Percentiles rank a stretch among this genome's conserved stretches.
Conservation (phyloP, 129 eudicot species). For the Mikania micrantha region DNA sequence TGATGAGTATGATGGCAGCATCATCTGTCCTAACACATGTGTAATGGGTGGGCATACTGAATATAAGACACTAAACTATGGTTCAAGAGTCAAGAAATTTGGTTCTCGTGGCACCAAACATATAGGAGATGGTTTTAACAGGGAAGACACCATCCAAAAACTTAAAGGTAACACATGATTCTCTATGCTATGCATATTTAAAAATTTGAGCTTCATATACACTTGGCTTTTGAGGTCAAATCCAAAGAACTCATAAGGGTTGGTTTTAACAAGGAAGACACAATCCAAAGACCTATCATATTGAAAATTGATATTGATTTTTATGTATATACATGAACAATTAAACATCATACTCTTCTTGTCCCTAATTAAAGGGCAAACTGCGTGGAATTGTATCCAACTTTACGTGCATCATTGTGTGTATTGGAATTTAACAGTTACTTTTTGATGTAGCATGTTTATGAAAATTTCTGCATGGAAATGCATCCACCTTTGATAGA, state of each 20-base stretch:
- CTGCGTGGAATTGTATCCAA: neutral
- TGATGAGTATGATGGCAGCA: constrained; percentile 75
- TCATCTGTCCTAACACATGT: constrained; percentile 73
- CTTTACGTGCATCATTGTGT: neutral
- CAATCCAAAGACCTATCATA: neutral
- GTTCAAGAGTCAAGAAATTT: constrained; percentile 15
- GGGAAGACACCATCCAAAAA: constrained; percentile 43
- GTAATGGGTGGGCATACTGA: constrained; percentile 84
- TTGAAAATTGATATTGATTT: neutral
- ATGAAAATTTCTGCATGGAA: neutral
- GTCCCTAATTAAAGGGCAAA: neutral
- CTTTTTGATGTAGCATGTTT: neutral
- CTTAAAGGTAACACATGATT: constrained; percentile 40
- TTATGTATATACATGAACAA: neutral
- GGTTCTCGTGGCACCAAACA: constrained; percentile 30
- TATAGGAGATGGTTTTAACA: constrained; percentile 16
- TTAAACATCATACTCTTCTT: neutral
- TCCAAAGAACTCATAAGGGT: too few species aligned
- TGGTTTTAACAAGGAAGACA: too few species aligned
- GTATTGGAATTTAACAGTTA: neutral
- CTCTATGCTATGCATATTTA: neutral
- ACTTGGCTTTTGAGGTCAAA: neutral
- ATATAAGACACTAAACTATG: constrained; percentile 34
- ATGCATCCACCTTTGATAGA: constrained; percentile 1
- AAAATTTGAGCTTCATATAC: neutral